Evolutionary conservation across 805 yeast species (phyloP).

Genomic region (Saturnispora quitensis): DNA sequence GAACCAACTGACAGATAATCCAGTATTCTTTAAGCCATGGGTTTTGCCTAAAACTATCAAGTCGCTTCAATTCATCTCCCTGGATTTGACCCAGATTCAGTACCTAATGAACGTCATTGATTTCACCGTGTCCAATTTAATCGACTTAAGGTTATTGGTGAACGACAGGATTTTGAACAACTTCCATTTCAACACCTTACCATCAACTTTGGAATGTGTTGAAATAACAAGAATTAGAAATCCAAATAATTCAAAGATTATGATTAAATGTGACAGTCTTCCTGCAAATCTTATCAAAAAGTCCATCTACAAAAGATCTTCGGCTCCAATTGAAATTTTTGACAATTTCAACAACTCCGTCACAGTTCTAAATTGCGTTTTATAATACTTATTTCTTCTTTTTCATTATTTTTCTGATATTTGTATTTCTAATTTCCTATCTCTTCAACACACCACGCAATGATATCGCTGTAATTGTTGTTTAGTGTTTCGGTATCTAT

Average conservation of each 20-base stretch:
- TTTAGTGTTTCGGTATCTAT: slow-evolving; percentile 13
- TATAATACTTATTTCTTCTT: not conserved
- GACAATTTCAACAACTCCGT: not conserved
- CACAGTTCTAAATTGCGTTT: not conserved
- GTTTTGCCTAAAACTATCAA: not conserved
- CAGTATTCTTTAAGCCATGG: not conserved
- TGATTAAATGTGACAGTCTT: not conserved
- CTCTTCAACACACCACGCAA: slow-evolving; percentile 16
- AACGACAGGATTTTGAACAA: not conserved
- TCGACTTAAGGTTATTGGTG: slow-evolving; percentile 1
- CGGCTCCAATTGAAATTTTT: not conserved
- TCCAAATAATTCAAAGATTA: not conserved
- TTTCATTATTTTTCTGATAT: not conserved
- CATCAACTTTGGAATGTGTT: slow-evolving; percentile 2
- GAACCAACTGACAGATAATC: not conserved
- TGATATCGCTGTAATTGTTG: slow-evolving; percentile 13
- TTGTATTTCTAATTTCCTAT: slow-evolving; percentile 1
- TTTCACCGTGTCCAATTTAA: not conserved
- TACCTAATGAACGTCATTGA: not conserved
- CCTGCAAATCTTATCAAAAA: not conserved
- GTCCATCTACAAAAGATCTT: not conserved
- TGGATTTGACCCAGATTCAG: slow-evolving; percentile 5
- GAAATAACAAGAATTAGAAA: slow-evolving; percentile 2
- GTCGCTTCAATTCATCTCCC: slow-evolving; percentile 3
- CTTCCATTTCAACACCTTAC: slow-evolving; percentile 1